Percentiles rank a stretch among this genome's conserved stretches.
Conservation (phyloP, 73 alveolate species). For the Tetrahymena elliotti region DNA sequence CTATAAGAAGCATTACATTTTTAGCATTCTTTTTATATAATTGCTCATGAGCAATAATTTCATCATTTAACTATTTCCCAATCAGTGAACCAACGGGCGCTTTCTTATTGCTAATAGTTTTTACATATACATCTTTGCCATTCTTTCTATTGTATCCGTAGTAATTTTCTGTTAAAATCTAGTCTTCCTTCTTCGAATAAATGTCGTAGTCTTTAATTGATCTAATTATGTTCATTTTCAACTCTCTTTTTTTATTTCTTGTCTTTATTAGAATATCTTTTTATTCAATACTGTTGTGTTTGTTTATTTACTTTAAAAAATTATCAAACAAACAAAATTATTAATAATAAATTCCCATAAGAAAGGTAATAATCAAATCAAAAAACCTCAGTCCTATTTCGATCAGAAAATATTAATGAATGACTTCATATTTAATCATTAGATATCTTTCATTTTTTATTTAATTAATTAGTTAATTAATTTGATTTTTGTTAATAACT, state of each 20-base stretch:
- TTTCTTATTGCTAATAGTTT: not conserved
- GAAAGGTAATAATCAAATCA: no score
- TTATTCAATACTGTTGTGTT: not conserved
- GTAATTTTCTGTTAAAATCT: not conserved
- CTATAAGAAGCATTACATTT: not conserved
- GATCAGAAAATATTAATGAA: not conserved
- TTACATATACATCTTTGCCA: not conserved
- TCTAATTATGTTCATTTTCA: not conserved
- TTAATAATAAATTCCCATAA: no score
- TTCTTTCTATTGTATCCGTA: not conserved
- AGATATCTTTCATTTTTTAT: no score
- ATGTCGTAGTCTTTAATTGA: not conserved
- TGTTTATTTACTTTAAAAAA: no score
- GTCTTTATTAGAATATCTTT: not conserved
- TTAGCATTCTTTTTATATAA: not conserved
- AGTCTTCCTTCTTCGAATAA: not conserved
- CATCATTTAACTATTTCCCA: not conserved
- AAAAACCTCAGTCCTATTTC: not conserved
- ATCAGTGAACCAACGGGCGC: not conserved
- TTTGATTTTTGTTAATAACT: no score
- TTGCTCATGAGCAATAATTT: not conserved
- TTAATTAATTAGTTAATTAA: no score
- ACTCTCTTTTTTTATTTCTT: not conserved
- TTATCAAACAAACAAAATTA: no score
- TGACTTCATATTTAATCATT: no score